Evolutionary conservation across 1,284 basidiomycete genomes (phyloP).

Genomic region (Ceratobasidium sp.): DNA sequence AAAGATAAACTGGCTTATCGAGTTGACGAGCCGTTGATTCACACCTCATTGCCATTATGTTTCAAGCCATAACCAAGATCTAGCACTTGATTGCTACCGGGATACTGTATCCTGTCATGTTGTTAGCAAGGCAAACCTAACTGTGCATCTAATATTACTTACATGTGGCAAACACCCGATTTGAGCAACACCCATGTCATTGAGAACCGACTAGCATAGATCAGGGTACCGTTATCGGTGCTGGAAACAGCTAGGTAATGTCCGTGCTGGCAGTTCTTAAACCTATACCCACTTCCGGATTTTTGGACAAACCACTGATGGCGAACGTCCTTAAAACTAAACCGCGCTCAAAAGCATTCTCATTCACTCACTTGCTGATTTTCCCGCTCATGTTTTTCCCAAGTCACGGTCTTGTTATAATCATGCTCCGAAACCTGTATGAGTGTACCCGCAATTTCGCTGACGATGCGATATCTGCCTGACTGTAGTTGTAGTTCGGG

Average conservation of each 20-base stretch:
- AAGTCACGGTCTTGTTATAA: slow-evolving; percentile 6
- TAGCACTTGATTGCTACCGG: neutral
- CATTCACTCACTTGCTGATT: slow-evolving; percentile 5
- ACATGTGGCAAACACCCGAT: slow-evolving; percentile 5
- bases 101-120: no score
- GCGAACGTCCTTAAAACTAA: neutral
- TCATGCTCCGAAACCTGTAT: slow-evolving; percentile 27
- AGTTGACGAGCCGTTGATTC: neutral
- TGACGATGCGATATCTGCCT: slow-evolving; percentile 32
- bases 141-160: neutral
- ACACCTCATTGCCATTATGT: neutral
- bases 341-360: neutral
- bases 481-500: neutral
- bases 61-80: neutral
- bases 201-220: slow-evolving; percentile 24
- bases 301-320: slow-evolving; percentile 33
- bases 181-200: slow-evolving; percentile 32
- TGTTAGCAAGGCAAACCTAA: neutral
- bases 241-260: slow-evolving; percentile 8
- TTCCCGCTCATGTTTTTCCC: slow-evolving; percentile 6
- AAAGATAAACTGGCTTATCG: neutral
- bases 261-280: slow-evolving; percentile 30
- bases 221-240: neutral
- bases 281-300: slow-evolving; percentile 12
- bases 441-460: neutral